Evolutionary conservation across 441 rosid species (phyloP), one percentile per base, ranked within the genome.

Genomic region (Francoa sonchifolia): DNA sequence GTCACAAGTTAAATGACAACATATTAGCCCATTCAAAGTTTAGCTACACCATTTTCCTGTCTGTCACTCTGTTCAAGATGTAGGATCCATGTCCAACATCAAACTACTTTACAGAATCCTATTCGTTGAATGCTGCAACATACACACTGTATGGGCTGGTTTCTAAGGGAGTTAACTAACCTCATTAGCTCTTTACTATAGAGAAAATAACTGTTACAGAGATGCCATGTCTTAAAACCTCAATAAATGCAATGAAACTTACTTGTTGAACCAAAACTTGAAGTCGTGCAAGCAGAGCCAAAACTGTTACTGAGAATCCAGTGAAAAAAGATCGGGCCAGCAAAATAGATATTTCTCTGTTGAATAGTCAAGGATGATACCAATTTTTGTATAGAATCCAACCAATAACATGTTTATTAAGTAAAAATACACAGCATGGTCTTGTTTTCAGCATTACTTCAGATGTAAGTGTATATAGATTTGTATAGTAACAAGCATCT

Each of bases 251-350:
- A 45, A 29, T 48, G 21, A 39, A 36, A 62, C 86, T 55, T 67
- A 85, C 95, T 65, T 89, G 98, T 67, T 82, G 94, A 63, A 76
- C 63, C 55, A 89, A 68, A 38, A 79, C 82, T 55, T 82, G 65
- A 17, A 89, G 72, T 38, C 94, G 88, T 6, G 80, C 86, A 43
- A 89, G 89, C 68, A 79, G 55, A 6, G 95, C 74, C 71, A 89
- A 59, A 54, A 74, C 53, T 19, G 81, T 71, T 45, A 85, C 18
- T 14, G 81, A 79, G 63, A 78, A 82, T 33, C 75, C 81, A 69
- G 77, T 58, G 59, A 90, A 90, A 55, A 82, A 86, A 3, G 96
- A 79, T 17, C 65, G 86, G 47, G 98, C 94, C 33, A 86, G 70
- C 64, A 86, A 52, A 59, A 56, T 58, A 3, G 85, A 82, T 64